Evolutionary conservation across 345 rosid species (phyloP), one percentile per base, ranked within the genome.

Genomic region (Syzygium aromaticum): DNA sequence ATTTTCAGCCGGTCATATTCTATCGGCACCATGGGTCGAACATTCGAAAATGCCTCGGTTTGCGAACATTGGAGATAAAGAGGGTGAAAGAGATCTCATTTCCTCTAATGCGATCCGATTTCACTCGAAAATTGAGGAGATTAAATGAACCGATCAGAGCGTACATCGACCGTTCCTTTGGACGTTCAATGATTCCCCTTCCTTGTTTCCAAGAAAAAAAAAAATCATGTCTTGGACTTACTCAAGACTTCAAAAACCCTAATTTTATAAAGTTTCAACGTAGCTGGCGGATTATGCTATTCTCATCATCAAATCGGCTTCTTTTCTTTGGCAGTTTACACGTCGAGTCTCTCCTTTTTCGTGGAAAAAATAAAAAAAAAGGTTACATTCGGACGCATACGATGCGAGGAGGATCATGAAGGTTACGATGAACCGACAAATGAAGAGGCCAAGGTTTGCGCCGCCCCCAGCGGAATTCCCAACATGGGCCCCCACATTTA

Each of bases 101-200:
- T 3, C 14, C 13, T 11, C 52, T 11, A 51, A 3, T 3, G 11
- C 12, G 52, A 3, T 51, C 52, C 52, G 52, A 51, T 51, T 23
- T 23, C 14, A 5, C 2, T 51, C 12, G 13, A 51, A 51, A 51
- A 51, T 11, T 11, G 12, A 51, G 12, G 52, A 51, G 13, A 30
- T 64, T 64, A 19, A 16, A 16, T 64, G 0, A 1, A 30, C 6
- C 11, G 4, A 64, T 64, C 1, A 0, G 10, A 16, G 6, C 8
- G 1, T 5, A 64, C 22, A 7, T 16, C 77, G 0, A 8, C 22
- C 8, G 9, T 22, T 30, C 3, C 12, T 30, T 67, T 67, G 7
- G 46, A 43, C 23, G 3, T 54, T 67, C 28, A 30, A 67, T 38
- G 78, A 30, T 67, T 67, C 23, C 23, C 78, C 12, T 17, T 2